phyloP scores from a whole-genome alignment of 768 basidiomycete genomes.

The Boletus subparvulus region DNA sequence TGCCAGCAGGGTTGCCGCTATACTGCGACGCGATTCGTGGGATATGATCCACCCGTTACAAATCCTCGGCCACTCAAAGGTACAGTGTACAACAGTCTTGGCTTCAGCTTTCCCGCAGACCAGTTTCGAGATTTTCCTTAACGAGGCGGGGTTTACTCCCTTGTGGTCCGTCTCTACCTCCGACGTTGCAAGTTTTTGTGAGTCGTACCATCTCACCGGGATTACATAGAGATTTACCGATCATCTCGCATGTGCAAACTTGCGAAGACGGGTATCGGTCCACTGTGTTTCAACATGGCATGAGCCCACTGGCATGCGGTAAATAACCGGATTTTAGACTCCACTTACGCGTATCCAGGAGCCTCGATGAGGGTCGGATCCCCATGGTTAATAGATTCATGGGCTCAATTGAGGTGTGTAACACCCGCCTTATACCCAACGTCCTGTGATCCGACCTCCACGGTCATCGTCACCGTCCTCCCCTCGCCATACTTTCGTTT shows the following conservation, averaged over 20 bases:
- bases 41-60: neutral
- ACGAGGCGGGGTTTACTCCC: constrained; percentile 56
- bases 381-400: constrained; percentile 58
- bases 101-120: constrained; percentile 63
- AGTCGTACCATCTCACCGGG: neutral
- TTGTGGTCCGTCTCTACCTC: constrained; percentile 71
- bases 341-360: constrained; percentile 64
- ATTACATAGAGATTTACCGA: constrained; percentile 40
- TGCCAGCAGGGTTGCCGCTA: constrained; percentile 80
- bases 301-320: neutral
- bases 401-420: neutral
- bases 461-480: constrained; percentile 56
- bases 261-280: constrained; percentile 61
- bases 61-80: constrained; percentile 40
- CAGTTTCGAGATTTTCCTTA: constrained; percentile 66
- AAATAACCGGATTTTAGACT: neutral
- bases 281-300: constrained; percentile 36
- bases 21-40: constrained; percentile 39
- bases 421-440: constrained; percentile 64
- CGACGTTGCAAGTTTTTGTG: constrained; percentile 26
- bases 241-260: constrained; percentile 47
- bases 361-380: constrained; percentile 77
- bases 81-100: constrained; percentile 74
- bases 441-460: constrained; percentile 82
- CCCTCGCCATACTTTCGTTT: constrained; percentile 53